Conservation (phyloP, 257 asterid species). For the Forsythia suspensa region DNA sequence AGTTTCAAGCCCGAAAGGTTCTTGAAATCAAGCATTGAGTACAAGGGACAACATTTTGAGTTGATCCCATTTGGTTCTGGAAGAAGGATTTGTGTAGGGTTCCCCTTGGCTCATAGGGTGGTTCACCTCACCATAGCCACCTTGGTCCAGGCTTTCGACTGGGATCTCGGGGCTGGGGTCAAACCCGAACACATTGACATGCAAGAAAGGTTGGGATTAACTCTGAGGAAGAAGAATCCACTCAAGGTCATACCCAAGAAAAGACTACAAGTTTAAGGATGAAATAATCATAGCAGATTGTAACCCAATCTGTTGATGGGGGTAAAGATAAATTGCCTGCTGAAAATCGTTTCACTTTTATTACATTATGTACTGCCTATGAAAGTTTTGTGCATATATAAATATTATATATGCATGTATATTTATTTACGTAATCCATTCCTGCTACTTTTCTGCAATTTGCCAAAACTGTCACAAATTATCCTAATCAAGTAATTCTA, state of each 20-base stretch:
- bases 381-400: neutral
- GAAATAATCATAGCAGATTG: neutral
- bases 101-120: slow-evolving; percentile 7
- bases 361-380: neutral
- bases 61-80: neutral
- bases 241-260: neutral
- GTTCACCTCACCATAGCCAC: slow-evolving; percentile 5
- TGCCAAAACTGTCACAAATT: neutral
- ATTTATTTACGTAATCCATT: neutral
- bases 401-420: neutral
- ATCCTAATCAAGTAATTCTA: neutral
- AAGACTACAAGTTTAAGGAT: neutral
- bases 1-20: slow-evolving; percentile 4
- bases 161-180: neutral
- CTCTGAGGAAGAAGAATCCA: slow-evolving; percentile 6
- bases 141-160: slow-evolving; percentile 4
- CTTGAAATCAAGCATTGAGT: neutral
- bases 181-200: neutral
- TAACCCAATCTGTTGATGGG: neutral
- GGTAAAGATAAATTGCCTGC: neutral
- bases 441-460: neutral
- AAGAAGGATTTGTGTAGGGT: neutral
- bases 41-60: neutral
- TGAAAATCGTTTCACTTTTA: neutral
- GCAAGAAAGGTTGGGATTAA: neutral